Conservation (phyloP, 441 rosid genomes). For the Adansonia rubrostipa region DNA sequence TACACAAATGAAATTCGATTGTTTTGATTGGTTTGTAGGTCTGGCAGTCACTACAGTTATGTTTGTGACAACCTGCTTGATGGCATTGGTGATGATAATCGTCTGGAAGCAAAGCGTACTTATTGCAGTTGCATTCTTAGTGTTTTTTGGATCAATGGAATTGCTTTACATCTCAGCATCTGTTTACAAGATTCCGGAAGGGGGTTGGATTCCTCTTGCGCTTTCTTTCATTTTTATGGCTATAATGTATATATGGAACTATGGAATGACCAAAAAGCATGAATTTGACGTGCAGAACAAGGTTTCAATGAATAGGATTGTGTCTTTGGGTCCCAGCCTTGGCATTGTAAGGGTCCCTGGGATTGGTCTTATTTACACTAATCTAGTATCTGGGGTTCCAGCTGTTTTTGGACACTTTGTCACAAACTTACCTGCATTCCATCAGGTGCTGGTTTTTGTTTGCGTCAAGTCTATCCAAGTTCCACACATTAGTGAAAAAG, state of each 20-base stretch:
- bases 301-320: constrained; percentile 61
- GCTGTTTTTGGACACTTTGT: constrained; percentile 77
- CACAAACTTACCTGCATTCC: constrained; percentile 70
- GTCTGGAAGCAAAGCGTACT: constrained; percentile 60
- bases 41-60: constrained; percentile 69
- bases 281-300: constrained; percentile 69
- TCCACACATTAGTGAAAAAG: constrained; percentile 51
- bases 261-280: constrained; percentile 68
- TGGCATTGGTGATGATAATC: constrained; percentile 58
- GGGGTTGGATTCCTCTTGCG: constrained; percentile 76
- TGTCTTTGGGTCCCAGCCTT: constrained; percentile 63
- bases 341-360: constrained; percentile 77
- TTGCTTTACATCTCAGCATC: constrained; percentile 66
- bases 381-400: constrained; percentile 61
- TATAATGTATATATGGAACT: constrained; percentile 70
- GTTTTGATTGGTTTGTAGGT: constrained; percentile 43
- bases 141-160: constrained; percentile 60
- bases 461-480: constrained; percentile 69
- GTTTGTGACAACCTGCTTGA: constrained; percentile 77
- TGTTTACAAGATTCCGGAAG: constrained; percentile 60
- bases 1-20: not conserved
- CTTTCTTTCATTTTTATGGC: constrained; percentile 59
- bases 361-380: constrained; percentile 59
- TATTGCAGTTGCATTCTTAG: constrained; percentile 49
- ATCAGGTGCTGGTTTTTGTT: constrained; percentile 65